phyloP scores from a whole-genome alignment of 1,284 basidiomycete species.

The Boletus holoroseus region DNA sequence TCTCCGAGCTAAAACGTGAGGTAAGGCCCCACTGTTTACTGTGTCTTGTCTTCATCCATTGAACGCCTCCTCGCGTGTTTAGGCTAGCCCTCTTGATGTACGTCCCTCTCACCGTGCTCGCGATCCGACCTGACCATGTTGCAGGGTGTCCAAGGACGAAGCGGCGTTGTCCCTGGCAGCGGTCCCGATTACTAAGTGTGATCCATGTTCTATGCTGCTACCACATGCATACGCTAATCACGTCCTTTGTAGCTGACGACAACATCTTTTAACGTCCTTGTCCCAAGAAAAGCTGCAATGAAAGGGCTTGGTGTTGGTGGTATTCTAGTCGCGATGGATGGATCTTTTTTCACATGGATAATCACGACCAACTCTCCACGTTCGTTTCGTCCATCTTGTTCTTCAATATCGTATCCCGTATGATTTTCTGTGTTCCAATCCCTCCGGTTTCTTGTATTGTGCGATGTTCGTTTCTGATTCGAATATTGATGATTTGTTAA shows the following conservation, averaged over 20 bases:
- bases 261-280: not conserved
- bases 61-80: not conserved
- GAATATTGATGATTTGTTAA: not conserved
- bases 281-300: not conserved
- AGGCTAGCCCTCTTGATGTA: not conserved
- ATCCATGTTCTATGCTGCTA: not conserved
- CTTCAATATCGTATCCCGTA: constrained; percentile 1
- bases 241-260: not conserved
- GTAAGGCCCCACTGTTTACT: not conserved
- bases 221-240: not conserved
- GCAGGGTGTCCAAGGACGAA: not conserved
- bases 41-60: not conserved
- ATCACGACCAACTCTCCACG: constrained; percentile 4
- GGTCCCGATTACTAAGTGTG: not conserved
- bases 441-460: not conserved
- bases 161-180: not conserved
- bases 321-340: not conserved
- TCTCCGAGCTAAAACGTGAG: constrained; percentile 13
- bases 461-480: not conserved
- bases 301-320: not conserved
- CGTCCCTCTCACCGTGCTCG: not conserved
- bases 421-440: not conserved
- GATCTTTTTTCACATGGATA: not conserved
- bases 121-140: not conserved
- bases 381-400: constrained; percentile 3